Conservation (phyloP, 305 asterid genomes). For the Fraxinus velutina region DNA sequence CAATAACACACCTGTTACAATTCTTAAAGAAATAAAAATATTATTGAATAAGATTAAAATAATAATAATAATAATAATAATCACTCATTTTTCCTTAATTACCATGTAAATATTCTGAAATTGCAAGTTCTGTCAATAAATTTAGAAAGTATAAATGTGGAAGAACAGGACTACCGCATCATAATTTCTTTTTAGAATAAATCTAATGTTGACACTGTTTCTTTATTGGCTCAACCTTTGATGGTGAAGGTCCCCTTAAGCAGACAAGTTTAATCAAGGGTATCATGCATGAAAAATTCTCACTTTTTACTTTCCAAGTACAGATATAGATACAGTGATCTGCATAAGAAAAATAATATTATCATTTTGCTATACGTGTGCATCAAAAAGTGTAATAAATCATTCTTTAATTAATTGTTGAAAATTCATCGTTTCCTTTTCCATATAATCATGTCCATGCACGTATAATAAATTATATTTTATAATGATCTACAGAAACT, state of each 20-base stretch:
- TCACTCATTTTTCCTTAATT: not conserved
- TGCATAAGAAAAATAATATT: not conserved
- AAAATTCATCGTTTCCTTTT: slow-evolving; percentile 9
- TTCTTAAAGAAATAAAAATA: not conserved
- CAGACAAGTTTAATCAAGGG: slow-evolving; percentile 13
- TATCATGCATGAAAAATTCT: slow-evolving; percentile 9
- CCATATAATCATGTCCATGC: slow-evolving; percentile 42
- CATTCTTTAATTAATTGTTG: slow-evolving; percentile 8
- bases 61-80: too few relatives aligned
- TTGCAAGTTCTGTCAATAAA: not conserved
- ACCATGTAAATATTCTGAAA: not conserved
- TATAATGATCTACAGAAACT: slow-evolving; percentile 29
- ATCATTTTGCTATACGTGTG: slow-evolving; percentile 11
- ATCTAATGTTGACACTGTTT: not conserved
- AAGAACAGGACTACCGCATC: slow-evolving; percentile 6
- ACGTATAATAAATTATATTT: slow-evolving; percentile 13
- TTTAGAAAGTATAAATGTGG: not conserved
- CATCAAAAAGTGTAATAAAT: slow-evolving; percentile 20
- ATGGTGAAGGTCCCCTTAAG: slow-evolving; percentile 8
- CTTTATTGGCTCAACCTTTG: slow-evolving; percentile 1
- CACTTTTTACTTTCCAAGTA: slow-evolving; percentile 14
- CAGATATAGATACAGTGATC: not conserved
- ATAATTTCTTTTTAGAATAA: not conserved
- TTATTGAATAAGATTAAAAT: not conserved
- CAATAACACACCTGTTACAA: not conserved